Conservation (phyloP, 2,329 filamentous ascomycete species). For the Sporothrix inflata region DNA sequence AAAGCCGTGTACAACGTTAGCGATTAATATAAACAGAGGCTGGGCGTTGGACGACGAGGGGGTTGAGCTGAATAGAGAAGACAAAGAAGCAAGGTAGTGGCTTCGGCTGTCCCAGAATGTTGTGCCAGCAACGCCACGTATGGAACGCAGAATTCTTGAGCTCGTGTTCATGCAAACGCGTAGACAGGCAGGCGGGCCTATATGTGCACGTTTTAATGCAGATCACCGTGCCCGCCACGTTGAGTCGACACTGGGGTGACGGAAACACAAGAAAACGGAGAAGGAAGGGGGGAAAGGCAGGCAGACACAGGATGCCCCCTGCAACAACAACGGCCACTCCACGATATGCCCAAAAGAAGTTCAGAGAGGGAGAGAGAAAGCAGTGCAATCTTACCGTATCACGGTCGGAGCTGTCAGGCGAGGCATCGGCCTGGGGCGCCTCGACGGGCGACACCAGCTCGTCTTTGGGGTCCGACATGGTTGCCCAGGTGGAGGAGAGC, state of each 20-base stretch:
- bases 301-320: conserved; percentile 8
- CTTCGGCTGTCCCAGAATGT: conserved; percentile 1
- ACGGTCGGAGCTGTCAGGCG: conserved; percentile 29
- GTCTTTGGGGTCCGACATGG: conserved; percentile 32
- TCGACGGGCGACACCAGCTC: conserved; percentile 26
- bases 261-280: conserved; percentile 8
- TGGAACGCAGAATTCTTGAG: conserved; percentile 10
- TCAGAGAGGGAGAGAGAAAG: background rate
- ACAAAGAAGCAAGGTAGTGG: conserved; percentile 16
- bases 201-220: conserved; percentile 25
- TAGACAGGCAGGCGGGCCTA: background rate
- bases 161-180: conserved; percentile 24
- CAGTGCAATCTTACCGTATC: conserved; percentile 31
- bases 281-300: background rate
- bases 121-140: conserved; percentile 25
- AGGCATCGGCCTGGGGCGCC: conserved; percentile 1
- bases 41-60: background rate
- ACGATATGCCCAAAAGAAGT: background rate
- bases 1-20: conserved; percentile 21
- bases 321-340: background rate
- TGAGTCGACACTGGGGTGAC: background rate
- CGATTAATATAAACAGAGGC: conserved; percentile 10
- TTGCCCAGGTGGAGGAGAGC: background rate
- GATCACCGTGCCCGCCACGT: conserved; percentile 17
- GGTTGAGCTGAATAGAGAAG: background rate